Conservation (phyloP, 2,329 filamentous ascomycete genomes). For the Chrysoporthe austroafricana region DNA sequence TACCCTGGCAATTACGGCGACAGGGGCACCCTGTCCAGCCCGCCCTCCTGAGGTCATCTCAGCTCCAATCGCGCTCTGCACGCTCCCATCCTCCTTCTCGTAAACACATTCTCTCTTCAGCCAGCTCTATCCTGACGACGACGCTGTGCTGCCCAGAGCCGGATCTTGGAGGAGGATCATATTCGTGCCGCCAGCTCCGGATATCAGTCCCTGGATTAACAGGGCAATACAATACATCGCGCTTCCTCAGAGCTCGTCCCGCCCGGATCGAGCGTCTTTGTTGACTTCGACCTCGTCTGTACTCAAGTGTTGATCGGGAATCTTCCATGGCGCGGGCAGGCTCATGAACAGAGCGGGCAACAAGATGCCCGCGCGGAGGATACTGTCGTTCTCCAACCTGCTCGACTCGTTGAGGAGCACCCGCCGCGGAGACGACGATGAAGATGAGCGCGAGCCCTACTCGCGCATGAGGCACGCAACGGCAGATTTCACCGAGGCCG, state of each 20-base stretch:
- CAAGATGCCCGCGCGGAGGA: slow-evolving; percentile 34
- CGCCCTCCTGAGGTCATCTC: slow-evolving; percentile 1
- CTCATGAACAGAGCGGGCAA: slow-evolving; percentile 32
- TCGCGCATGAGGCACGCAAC: slow-evolving; percentile 56
- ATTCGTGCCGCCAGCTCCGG: neutral
- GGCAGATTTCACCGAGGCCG: slow-evolving; percentile 68
- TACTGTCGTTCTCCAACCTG: slow-evolving; percentile 38
- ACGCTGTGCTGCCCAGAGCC: slow-evolving; percentile 8
- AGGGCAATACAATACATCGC: neutral
- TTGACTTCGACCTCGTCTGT: neutral
- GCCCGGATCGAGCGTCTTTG: neutral
- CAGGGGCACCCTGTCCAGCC: slow-evolving; percentile 17
- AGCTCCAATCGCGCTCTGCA: slow-evolving; percentile 20
- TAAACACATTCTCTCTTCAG: slow-evolving; percentile 15
- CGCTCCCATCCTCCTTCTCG: slow-evolving; percentile 16
- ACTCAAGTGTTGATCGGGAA: neutral
- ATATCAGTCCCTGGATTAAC: neutral
- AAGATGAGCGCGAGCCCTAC: slow-evolving; percentile 37
- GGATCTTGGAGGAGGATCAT: neutral
- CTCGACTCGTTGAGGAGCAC: slow-evolving; percentile 39
- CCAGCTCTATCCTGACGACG: slow-evolving; percentile 1
- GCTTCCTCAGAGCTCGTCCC: neutral
- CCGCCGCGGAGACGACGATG: slow-evolving; percentile 29
- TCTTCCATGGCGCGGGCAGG: slow-evolving; percentile 26
- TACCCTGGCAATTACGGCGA: slow-evolving; percentile 23